phyloP scores from a whole-genome alignment of 139 green algal species.

The Picochlorum costavermella region DNA sequence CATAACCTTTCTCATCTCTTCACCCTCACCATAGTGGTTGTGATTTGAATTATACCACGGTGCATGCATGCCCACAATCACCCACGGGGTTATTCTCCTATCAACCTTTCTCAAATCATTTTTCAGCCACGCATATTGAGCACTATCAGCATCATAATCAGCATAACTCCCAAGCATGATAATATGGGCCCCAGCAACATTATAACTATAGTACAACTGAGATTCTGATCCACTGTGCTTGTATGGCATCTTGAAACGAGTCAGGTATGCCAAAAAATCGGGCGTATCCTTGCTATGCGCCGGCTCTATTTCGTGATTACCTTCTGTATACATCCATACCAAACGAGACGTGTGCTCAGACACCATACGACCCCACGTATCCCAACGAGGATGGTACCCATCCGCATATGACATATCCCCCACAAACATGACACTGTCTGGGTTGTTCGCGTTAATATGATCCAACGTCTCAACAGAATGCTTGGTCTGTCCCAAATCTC shows the following conservation, averaged over 20 bases:
- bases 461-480: constrained; percentile 56
- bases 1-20: constrained; percentile 48
- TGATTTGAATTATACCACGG: constrained; percentile 73
- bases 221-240: constrained; percentile 21
- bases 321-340: constrained; percentile 48
- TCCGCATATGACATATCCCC: constrained; percentile 79
- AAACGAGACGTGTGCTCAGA: constrained; percentile 35
- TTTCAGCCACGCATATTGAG: constrained; percentile 60
- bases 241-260: constrained; percentile 33
- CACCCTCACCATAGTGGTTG: constrained; percentile 50
- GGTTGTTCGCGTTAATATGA: constrained; percentile 29
- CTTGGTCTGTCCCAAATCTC: constrained; percentile 70
- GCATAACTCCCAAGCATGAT: constrained; percentile 49
- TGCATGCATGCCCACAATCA: constrained; percentile 63
- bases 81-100: constrained; percentile 57
- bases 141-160: constrained; percentile 22
- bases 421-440: constrained; percentile 44
- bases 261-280: constrained; percentile 34
- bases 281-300: not conserved
- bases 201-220: constrained; percentile 58
- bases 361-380: constrained; percentile 56
- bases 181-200: constrained; percentile 46
- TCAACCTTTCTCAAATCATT: constrained; percentile 57
- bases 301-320: constrained; percentile 66
- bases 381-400: constrained; percentile 66